A percentile compares a stretch with the other conserved stretches of the same genome.
Conservation (phyloP, 2,329 filamentous ascomycete species). For the Pseudogymnoascus sp. region DNA sequence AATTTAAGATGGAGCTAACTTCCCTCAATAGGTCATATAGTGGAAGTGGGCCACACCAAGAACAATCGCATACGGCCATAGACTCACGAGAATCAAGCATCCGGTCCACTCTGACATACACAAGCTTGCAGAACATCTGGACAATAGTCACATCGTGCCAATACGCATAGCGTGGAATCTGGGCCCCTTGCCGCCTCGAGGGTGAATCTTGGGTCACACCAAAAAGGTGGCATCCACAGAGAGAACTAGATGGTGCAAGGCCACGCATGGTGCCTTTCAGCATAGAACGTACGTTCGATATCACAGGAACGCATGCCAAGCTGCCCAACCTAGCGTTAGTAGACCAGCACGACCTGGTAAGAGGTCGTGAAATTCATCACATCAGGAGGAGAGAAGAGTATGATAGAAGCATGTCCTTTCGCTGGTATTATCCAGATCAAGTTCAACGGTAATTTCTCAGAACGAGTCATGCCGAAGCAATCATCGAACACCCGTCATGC, state of each 20-base stretch:
- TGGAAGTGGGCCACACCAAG: too few relatives aligned
- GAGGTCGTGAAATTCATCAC: background rate
- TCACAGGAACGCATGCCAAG: background rate
- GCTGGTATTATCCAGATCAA: constrained; percentile 19
- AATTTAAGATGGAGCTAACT: too few relatives aligned
- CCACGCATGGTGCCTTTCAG: background rate
- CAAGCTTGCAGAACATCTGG: too few relatives aligned
- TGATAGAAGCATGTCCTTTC: constrained; percentile 12
- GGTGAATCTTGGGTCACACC: background rate
- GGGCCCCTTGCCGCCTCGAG: too few relatives aligned
- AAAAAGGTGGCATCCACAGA: background rate
- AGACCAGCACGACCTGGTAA: background rate
- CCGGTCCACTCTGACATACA: too few relatives aligned
- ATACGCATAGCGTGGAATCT: too few relatives aligned
- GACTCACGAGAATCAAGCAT: too few relatives aligned
- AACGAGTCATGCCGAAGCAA: constrained; percentile 14
- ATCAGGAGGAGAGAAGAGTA: background rate
- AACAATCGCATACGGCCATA: too few relatives aligned
- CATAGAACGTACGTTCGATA: background rate
- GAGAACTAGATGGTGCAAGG: background rate
- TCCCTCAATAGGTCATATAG: too few relatives aligned
- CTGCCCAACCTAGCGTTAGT: background rate
- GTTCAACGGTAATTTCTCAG: constrained; percentile 25
- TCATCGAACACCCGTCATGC: constrained; percentile 15
- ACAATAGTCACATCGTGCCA: too few relatives aligned